phyloP scores from a whole-genome alignment of 2,329 filamentous ascomycete genomes.

The Colletotrichum noveboracense region DNA sequence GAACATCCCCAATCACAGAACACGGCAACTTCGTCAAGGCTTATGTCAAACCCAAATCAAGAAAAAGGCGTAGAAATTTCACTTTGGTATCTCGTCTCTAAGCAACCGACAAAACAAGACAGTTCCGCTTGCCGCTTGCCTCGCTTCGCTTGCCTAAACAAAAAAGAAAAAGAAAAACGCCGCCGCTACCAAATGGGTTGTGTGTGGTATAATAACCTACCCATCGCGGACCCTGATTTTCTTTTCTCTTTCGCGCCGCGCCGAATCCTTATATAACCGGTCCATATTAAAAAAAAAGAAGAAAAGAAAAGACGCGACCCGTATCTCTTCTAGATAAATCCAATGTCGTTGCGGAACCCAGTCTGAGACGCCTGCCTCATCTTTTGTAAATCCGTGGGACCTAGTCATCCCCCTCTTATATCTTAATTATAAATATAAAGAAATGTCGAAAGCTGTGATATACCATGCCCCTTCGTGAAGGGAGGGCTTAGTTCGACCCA shows the following conservation, averaged over 20 bases:
- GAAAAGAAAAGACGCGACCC: not conserved
- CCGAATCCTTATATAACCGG: not conserved
- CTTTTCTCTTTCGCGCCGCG: not conserved
- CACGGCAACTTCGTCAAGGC: not conserved
- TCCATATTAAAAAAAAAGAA: not conserved
- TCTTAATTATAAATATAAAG: not conserved
- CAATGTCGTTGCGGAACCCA: not conserved
- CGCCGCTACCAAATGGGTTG: not conserved
- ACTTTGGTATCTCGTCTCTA: slow-evolving; percentile 14
- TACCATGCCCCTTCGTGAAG: not conserved
- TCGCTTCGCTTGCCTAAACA: not conserved
- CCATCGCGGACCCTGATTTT: not conserved
- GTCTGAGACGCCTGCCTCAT: not conserved
- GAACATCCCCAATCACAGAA: no score
- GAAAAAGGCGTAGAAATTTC: not conserved
- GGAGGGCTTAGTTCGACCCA: not conserved
- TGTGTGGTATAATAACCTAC: not conserved
- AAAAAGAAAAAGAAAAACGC: not conserved
- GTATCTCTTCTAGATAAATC: not conserved
- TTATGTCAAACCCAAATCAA: no score
- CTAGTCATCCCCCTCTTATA: not conserved
- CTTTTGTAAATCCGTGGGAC: not conserved
- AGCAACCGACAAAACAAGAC: not conserved
- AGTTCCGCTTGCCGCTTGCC: not conserved
- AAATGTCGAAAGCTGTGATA: not conserved